Evolutionary conservation across 164 flowering plant species (phyloP).

Genomic region (Litsea cubeba): DNA sequence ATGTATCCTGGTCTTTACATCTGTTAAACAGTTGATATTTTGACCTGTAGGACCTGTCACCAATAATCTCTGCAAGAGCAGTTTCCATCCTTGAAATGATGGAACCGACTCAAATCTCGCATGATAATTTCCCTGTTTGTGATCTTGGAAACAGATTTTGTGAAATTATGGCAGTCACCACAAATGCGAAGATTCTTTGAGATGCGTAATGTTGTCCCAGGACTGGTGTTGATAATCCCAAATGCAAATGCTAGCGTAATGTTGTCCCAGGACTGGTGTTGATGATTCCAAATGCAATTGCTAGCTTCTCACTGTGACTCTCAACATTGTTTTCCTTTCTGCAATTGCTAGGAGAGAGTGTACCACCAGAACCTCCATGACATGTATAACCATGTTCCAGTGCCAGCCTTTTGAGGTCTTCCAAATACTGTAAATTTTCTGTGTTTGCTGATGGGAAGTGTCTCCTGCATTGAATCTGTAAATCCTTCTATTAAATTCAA

Average conservation of each 20-base stretch:
- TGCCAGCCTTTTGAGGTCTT: constrained; percentile 19
- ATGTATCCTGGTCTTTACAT: too few species aligned
- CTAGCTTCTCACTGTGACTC: constrained; percentile 30
- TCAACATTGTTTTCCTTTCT: constrained; percentile 8
- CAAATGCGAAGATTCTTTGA: constrained; percentile 21
- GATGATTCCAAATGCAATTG: too few species aligned
- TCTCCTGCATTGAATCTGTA: constrained; percentile 42
- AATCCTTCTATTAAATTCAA: constrained; percentile 36
- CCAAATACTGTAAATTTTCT: constrained; percentile 28
- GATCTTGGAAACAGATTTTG: constrained; percentile 21
- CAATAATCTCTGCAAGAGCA: constrained; percentile 34
- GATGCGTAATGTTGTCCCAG: constrained; percentile 15
- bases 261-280: too few species aligned
- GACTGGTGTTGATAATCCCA: constrained; percentile 27
- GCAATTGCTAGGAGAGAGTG: background rate
- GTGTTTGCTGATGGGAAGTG: constrained; percentile 22
- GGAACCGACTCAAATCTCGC: constrained; percentile 33
- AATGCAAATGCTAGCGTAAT: too few species aligned
- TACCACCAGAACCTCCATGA: constrained; percentile 7
- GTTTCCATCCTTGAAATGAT: constrained; percentile 24
- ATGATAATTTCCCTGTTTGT: constrained; percentile 27
- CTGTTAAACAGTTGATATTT: too few species aligned
- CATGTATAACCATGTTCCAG: constrained; percentile 17
- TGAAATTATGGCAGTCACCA: constrained; percentile 22
- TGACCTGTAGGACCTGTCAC: constrained; percentile 4